These are phyloP conservation scores for Hordeum marinum DNA, from an alignment of 176 grass and related monocot genomes.

Conservation along the genomic window DNA sequence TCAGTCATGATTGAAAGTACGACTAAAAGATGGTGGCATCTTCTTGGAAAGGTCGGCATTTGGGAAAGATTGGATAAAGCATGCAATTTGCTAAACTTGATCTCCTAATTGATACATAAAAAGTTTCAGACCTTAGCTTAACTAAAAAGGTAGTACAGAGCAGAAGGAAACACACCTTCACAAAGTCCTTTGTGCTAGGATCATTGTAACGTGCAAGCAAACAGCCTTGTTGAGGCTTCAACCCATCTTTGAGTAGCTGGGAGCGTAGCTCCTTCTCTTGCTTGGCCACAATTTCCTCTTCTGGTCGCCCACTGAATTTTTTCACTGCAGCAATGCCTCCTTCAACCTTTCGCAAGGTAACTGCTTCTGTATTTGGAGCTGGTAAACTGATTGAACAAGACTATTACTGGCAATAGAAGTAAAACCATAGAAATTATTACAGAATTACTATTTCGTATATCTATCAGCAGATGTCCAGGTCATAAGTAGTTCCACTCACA, in stretches of 20 bases:
- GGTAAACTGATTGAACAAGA: slow-evolving; percentile 56
- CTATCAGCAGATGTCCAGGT: neutral
- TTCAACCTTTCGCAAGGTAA: slow-evolving; percentile 54
- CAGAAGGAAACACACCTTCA: slow-evolving; percentile 61
- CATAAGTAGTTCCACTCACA: neutral
- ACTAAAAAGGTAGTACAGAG: neutral
- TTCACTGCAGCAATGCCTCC: slow-evolving; percentile 58
- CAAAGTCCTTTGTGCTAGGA: slow-evolving; percentile 73
- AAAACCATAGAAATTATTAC: neutral
- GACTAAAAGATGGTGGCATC: neutral
- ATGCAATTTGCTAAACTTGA: neutral
- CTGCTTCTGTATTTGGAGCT: slow-evolving; percentile 50
- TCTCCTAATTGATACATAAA: neutral
- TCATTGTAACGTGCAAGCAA: slow-evolving; percentile 94
- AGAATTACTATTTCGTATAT: neutral
- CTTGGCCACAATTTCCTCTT: slow-evolving; percentile 57
- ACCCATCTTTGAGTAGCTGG: slow-evolving; percentile 58
- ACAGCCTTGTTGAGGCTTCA: slow-evolving; percentile 70
- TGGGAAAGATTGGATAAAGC: neutral
- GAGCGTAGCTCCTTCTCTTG: slow-evolving; percentile 56
- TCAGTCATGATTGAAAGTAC: neutral
- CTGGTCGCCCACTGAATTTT: slow-evolving; percentile 77
- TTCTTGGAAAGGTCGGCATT: neutral
- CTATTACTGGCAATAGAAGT: slow-evolving; percentile 5
- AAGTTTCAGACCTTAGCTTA: neutral